Percentiles rank a stretch among this genome's conserved stretches.
Evolutionary conservation across 192 early-diverging fungal genomes (phyloP).

Genomic region (Backusella macrospora): DNA sequence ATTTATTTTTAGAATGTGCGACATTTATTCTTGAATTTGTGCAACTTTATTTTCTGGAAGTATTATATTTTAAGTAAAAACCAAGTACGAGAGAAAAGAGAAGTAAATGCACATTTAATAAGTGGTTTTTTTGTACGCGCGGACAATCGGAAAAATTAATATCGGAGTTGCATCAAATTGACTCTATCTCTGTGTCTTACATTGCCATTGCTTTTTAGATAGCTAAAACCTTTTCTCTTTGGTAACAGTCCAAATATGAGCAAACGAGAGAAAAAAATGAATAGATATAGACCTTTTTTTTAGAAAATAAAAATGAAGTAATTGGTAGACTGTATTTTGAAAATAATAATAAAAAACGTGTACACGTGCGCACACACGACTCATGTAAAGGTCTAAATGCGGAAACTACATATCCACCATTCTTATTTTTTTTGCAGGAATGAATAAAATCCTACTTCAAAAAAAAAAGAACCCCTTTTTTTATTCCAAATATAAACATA

Average conservation of each 20-base stretch:
- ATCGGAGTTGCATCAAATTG: neutral
- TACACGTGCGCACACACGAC: neutral
- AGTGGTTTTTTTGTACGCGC: neutral
- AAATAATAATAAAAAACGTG: neutral
- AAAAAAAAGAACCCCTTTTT: neutral
- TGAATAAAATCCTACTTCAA: neutral
- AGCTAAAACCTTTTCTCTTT: neutral
- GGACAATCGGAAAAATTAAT: neutral
- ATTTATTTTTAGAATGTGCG: no score
- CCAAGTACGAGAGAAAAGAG: neutral
- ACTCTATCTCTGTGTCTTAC: neutral
- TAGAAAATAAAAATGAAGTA: neutral
- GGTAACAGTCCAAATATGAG: neutral
- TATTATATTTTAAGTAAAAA: neutral
- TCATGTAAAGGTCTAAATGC: neutral
- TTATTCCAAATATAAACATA: neutral
- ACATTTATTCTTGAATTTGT: no score
- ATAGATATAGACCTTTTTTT: neutral
- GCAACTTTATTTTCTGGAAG: no score
- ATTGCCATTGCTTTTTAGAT: neutral
- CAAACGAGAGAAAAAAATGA: neutral
- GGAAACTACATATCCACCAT: neutral
- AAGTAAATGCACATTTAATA: neutral
- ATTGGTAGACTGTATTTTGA: no score
- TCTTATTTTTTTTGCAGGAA: slow-evolving; percentile 1